These are phyloP conservation scores for Hamigera avellanea DNA, from an alignment of 495 filamentous ascomycete species.

Conservation along the genomic window DNA sequence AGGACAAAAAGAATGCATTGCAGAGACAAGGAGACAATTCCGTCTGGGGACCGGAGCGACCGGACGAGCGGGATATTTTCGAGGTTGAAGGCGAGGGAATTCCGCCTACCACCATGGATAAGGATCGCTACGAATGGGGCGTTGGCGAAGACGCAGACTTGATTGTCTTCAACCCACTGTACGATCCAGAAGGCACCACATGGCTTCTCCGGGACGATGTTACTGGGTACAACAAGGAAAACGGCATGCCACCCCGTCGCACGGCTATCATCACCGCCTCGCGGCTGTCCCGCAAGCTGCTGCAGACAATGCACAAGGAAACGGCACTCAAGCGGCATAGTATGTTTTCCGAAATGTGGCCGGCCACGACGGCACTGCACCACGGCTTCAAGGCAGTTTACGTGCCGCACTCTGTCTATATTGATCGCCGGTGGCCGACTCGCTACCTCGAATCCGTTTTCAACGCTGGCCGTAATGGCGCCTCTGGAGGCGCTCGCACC, in stretches of 20 bases:
- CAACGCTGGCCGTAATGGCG: constrained; percentile 76
- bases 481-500: constrained; percentile 57
- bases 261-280: constrained; percentile 80
- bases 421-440: constrained; percentile 83
- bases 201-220: constrained; percentile 84
- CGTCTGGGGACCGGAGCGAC: constrained; percentile 77
- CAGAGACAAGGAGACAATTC: constrained; percentile 51
- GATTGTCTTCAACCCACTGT: constrained; percentile 88
- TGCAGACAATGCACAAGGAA: constrained; percentile 82
- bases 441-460: constrained; percentile 69
- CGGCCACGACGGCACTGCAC: constrained; percentile 72
- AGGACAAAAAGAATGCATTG: constrained; percentile 27
- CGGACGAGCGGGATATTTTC: constrained; percentile 53
- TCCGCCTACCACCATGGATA: constrained; percentile 60
- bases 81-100: constrained; percentile 56
- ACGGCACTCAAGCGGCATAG: constrained; percentile 69
- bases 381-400: constrained; percentile 94
- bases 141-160: constrained; percentile 88
- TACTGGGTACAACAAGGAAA: constrained; percentile 71
- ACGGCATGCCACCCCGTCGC: constrained; percentile 62
- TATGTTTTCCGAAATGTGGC: constrained; percentile 97
- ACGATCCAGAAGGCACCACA: constrained; percentile 77
- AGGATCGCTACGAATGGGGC: constrained; percentile 78
- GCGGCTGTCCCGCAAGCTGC: constrained; percentile 69
- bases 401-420: constrained; percentile 80